Evolutionary conservation across 2,329 filamentous ascomycete genomes (phyloP), one percentile per base, ranked within the genome.

Genomic region (Aureobasidium sp.): DNA sequence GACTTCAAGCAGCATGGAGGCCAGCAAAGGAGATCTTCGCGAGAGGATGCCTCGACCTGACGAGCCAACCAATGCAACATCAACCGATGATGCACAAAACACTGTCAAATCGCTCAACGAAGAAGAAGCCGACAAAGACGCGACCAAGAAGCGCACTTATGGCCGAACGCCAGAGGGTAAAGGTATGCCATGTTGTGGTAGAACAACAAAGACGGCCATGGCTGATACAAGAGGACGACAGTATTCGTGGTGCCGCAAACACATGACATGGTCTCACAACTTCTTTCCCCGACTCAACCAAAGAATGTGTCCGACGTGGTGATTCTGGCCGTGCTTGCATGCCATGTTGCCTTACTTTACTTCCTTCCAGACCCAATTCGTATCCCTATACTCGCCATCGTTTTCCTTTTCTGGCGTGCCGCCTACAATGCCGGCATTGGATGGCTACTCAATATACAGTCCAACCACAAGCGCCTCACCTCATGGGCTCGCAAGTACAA

Each of bases 221-320:
- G 22, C 39, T 61, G 50, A 53, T 35, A 11, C 37, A 40, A 35
- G 31, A 35, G 27, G 29, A 33, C 17, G 24, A 52, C 70, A 97
- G 94, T 96, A 70, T 99, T 99, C 73, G 88, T 91, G 63, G 94
- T 99, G 60, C 94, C 94, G 52, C 87, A 91, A 65, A 99, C 94
- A 62, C 91, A 97, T 80, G 94, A 99, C 77, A 97, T 99, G 94
- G 93, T 99, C 68, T 96, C 93, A 57, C 94, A 97, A 77, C 83
- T 99, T 61, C 85, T 99, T 68, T 94, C 95, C 69, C 94, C 94
- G 57, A 89, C 89, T 67, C 89, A 97, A 73, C 91, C 94, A 59
- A 99, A 99, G 81, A 97, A 97, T 73, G 74, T 95, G 42, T 94
- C 91, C 64, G 94, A 99, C 75, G 77, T 85, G 62, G 72, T 88